Percentiles rank a stretch among this genome's conserved stretches.
Evolutionary conservation across 2,329 filamentous ascomycete genomes (phyloP).

Genomic region (Aspergillus flavus): DNA sequence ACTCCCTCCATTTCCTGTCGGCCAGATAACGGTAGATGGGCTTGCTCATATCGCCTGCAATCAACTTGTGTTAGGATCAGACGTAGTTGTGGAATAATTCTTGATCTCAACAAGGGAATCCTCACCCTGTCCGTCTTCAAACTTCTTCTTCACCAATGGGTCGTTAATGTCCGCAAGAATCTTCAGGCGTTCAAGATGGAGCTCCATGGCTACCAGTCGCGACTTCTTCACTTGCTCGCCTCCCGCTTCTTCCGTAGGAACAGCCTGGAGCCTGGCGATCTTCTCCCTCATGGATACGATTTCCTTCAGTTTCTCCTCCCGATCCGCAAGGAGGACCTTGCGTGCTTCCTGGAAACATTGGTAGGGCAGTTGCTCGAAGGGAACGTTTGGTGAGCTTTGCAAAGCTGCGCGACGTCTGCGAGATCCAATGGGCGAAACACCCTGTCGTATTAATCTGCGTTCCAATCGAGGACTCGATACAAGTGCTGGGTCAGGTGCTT

Average conservation of each 20-base stretch:
- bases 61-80: slow-evolving; percentile 23
- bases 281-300: slow-evolving; percentile 69
- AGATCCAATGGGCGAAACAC: slow-evolving; percentile 76
- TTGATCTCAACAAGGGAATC: background rate
- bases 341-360: slow-evolving; percentile 97
- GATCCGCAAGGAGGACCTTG: slow-evolving; percentile 76
- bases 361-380: slow-evolving; percentile 93
- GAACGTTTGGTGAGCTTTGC: slow-evolving; percentile 66
- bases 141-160: slow-evolving; percentile 86
- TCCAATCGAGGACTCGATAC: slow-evolving; percentile 67
- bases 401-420: slow-evolving; percentile 78
- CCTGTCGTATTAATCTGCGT: slow-evolving; percentile 67
- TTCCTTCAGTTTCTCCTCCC: slow-evolving; percentile 74
- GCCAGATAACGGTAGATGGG: slow-evolving; percentile 93
- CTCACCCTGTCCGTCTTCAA: slow-evolving; percentile 84
- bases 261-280: slow-evolving; percentile 67
- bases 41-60: slow-evolving; percentile 86
- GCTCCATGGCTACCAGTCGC: slow-evolving; percentile 69
- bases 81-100: background rate
- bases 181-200: slow-evolving; percentile 76
- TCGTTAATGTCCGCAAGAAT: slow-evolving; percentile 94
- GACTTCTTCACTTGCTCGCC: slow-evolving; percentile 67
- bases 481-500: slow-evolving; percentile 63
- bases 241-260: slow-evolving; percentile 60
- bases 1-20: slow-evolving; percentile 81